These are phyloP conservation scores for Colletotrichum musicola DNA, from an alignment of 2,329 filamentous ascomycete species.

Conservation along the genomic window DNA sequence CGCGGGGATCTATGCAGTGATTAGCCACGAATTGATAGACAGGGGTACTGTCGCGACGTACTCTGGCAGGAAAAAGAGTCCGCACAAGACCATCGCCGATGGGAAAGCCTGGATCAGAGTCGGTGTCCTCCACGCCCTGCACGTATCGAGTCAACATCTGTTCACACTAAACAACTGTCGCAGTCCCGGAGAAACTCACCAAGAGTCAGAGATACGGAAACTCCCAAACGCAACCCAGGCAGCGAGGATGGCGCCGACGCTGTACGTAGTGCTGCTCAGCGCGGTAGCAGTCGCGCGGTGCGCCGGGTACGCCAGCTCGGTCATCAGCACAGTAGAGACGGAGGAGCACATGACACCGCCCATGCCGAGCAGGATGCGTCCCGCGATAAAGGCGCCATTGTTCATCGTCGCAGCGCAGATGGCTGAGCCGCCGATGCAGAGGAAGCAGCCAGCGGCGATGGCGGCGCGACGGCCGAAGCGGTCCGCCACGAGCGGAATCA, in stretches of 20 bases:
- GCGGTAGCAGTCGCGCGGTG: conserved; percentile 46
- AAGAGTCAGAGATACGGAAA: conserved; percentile 36
- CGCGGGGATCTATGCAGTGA: conserved; percentile 22
- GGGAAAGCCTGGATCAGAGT: conserved; percentile 30
- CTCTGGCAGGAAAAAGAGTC: conserved; percentile 34
- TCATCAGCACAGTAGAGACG: conserved; percentile 61
- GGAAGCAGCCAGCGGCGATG: conserved; percentile 47
- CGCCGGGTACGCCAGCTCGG: conserved; percentile 37
- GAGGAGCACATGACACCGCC: conserved; percentile 60
- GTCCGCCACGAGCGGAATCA: conserved; percentile 49
- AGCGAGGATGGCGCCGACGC: conserved; percentile 52
- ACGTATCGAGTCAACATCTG: background rate
- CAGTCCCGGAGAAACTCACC: background rate
- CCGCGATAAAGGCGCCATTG: conserved; percentile 57
- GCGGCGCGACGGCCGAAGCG: conserved; percentile 47
- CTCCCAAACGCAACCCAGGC: conserved; percentile 55
- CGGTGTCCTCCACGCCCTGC: conserved; percentile 32
- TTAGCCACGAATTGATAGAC: background rate
- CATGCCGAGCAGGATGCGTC: conserved; percentile 57
- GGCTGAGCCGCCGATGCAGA: conserved; percentile 51
- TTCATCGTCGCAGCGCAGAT: conserved; percentile 58
- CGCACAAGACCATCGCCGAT: conserved; percentile 31
- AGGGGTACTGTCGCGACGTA: conserved; percentile 1
- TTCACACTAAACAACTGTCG: background rate
- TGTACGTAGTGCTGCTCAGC: conserved; percentile 51